Evolutionary conservation across 2,329 filamentous ascomycete species (phyloP), one percentile per base, ranked within the genome.

Genomic region (Coccinonectria pachysandricola): DNA sequence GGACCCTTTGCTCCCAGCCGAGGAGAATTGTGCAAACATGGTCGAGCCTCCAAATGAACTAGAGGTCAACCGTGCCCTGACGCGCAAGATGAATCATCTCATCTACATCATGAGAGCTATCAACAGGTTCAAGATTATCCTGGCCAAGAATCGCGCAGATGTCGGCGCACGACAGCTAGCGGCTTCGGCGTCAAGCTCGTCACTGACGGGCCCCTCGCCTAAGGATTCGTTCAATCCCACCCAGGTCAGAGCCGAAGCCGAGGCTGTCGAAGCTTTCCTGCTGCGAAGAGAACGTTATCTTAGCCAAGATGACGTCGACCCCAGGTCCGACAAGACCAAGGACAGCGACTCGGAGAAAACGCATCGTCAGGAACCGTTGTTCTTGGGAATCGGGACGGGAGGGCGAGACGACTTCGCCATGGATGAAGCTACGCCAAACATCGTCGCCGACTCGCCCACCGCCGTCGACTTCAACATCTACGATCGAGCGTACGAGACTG

Each of bases 81-180:
- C 91, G 3, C 74, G 73, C 13, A 92, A 86, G 47, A 86, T 96
- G 70, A 78, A 78, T 32, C 79, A 91, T 48, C 65, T 96, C 3
- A 64, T 96, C 31, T 83, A 77, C 27, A 83, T 96, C 39, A 81
- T 96, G 65, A 91, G 84, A 71, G 91, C 87, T 4, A 88, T 92
- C 20, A 77, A 79, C 37, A 82, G 80, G 31, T 95, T 96, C 63
- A 95, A 92, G 52, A 62, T 70, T 26, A 64, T 92, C 7, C 59
- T 91, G n/a, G 44, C 39, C 2, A 50, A 38, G 15, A 46, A 39
- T 12, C 36, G 39, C 4, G 34, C 36, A 8, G 15, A 22, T 20
- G n/a, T n/a, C n/a, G n/a, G n/a, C n/a, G n/a, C n/a, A n/a, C n/a
- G n/a, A n/a, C n/a, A n/a, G n/a, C n/a, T n/a, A n/a, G 19, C 21